These are phyloP conservation scores for Parmelia sp. DNA, from an alignment of 495 filamentous ascomycete species.

Conservation along the genomic window DNA sequence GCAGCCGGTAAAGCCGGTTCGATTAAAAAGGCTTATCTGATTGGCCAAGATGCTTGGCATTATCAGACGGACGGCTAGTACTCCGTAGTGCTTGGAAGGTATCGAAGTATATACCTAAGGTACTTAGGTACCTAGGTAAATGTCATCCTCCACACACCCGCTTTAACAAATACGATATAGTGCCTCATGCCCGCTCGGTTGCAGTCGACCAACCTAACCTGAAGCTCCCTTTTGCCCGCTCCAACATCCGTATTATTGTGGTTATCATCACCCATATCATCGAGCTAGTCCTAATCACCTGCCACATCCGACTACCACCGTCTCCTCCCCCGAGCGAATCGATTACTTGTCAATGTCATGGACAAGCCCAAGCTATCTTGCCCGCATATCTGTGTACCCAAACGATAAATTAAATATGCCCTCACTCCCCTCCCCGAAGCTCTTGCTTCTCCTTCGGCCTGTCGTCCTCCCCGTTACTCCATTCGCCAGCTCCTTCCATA, in stretches of 20 bases:
- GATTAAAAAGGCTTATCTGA: neutral
- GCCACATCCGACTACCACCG: neutral
- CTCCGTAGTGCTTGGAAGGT: no score
- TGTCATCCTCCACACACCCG: neutral
- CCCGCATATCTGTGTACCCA: neutral
- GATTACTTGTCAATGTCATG: neutral
- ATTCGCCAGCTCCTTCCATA: neutral
- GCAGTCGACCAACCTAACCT: neutral
- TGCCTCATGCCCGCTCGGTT: neutral
- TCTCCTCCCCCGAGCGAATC: neutral
- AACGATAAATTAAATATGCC: neutral
- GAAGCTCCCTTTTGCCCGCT: neutral
- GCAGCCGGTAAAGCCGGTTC: neutral
- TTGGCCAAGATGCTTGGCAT: conserved; percentile 1
- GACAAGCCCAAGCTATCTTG: neutral
- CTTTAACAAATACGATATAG: neutral
- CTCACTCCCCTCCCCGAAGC: neutral
- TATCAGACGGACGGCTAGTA: neutral
- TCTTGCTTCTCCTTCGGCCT: neutral
- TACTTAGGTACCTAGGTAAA: no score
- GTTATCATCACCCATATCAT: no score
- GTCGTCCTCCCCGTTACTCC: neutral
- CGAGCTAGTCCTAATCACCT: no score
- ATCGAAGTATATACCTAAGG: no score
- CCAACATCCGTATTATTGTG: neutral